These are phyloP conservation scores for Pichia sp. DNA, from an alignment of 1,139 yeast species.

Conservation along the genomic window DNA sequence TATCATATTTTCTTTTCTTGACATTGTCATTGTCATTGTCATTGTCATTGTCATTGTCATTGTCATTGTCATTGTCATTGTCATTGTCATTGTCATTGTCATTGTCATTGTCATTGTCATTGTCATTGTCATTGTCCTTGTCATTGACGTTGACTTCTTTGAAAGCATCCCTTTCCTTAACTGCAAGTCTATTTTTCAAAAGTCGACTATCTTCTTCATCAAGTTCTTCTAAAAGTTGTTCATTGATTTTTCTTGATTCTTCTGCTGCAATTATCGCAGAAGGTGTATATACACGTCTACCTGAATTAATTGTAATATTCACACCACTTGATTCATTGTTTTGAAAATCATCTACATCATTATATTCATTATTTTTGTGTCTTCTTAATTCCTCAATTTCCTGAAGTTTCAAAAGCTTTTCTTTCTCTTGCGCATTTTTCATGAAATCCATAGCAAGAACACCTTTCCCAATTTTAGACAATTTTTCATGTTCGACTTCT, in stretches of 20 bases:
- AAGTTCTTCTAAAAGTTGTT: conserved; percentile 40
- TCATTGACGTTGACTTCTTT: background rate
- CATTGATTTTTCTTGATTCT: conserved; percentile 38
- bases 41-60: conserved; percentile 11
- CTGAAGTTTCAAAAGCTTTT: conserved; percentile 46
- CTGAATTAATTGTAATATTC: conserved; percentile 54
- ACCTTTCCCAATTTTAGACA: conserved; percentile 63
- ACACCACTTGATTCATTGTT: conserved; percentile 36
- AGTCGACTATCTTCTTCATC: conserved; percentile 48
- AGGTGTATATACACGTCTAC: conserved; percentile 81
- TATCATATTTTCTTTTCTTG: background rate
- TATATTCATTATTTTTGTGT: conserved; percentile 35
- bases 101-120: background rate
- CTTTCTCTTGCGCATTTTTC: conserved; percentile 74
- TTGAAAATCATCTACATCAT: conserved; percentile 29
- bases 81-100: conserved; percentile 38
- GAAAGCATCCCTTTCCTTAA: conserved; percentile 12
- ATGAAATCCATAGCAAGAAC: conserved; percentile 90
- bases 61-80: conserved; percentile 15
- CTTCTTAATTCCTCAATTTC: conserved; percentile 46
- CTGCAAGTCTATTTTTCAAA: conserved; percentile 32
- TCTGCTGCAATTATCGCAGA: conserved; percentile 42
- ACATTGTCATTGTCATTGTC: too few species aligned
- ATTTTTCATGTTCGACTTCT: conserved; percentile 31
- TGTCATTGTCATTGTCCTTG: background rate